Conservation (phyloP, 2,329 filamentous ascomycete species). For the Beauveria sp. region DNA sequence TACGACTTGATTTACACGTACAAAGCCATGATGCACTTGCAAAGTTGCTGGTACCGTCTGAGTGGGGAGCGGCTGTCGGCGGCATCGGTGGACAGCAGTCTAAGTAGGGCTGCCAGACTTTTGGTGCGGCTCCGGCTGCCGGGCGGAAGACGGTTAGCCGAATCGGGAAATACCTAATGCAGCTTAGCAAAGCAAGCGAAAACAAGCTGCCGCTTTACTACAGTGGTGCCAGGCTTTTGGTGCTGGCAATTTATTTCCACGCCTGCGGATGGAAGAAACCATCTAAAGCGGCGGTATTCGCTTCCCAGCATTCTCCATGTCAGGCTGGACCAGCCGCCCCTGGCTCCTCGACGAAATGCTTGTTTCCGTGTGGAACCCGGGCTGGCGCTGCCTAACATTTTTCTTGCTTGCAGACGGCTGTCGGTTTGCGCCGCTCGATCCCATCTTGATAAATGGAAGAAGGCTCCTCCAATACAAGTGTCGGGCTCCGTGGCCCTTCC, state of each 20-base stretch:
- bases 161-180: slow-evolving; percentile 4
- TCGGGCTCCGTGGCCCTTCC: not conserved
- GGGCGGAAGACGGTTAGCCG: slow-evolving; percentile 10
- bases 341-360: not conserved
- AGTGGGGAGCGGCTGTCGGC: slow-evolving; percentile 18
- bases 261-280: not conserved
- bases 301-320: not conserved
- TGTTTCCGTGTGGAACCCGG: slow-evolving; percentile 2
- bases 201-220: not conserved
- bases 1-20: not conserved
- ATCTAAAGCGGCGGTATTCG: slow-evolving; percentile 1
- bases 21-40: not conserved
- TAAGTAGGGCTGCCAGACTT: not conserved
- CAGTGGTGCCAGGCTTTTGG: not conserved
- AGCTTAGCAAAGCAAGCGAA: not conserved
- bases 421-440: slow-evolving; percentile 6
- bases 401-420: not conserved
- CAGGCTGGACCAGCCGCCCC: not conserved
- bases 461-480: not conserved
- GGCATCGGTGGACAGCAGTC: slow-evolving; percentile 17
- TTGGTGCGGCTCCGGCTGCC: slow-evolving; percentile 15
- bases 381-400: not conserved
- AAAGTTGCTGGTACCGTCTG: not conserved
- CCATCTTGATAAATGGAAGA: not conserved
- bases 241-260: not conserved